These are phyloP conservation scores for Hypoxylon crocopeplum DNA, from an alignment of 495 filamentous ascomycete species.

Conservation along the genomic window DNA sequence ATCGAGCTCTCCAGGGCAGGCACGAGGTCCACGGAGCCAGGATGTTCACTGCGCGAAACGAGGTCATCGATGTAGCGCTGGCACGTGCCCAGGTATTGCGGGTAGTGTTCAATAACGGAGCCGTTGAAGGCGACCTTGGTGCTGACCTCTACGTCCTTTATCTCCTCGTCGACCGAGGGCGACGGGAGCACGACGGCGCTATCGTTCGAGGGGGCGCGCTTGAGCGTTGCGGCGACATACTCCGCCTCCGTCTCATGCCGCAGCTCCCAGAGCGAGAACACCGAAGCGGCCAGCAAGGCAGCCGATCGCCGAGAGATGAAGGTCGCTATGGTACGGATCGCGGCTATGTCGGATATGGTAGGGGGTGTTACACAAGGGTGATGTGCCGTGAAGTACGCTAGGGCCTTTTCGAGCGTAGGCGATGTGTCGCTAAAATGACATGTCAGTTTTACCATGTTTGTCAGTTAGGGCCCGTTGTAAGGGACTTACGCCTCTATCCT, in stretches of 20 bases:
- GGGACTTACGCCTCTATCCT: conserved; percentile 62
- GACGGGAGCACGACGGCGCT: conserved; percentile 25
- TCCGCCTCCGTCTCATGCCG: conserved; percentile 56
- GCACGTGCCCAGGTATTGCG: conserved; percentile 55
- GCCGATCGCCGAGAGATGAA: conserved; percentile 66
- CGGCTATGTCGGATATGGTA: conserved; percentile 55
- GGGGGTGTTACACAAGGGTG: conserved; percentile 56
- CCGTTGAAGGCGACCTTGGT: conserved; percentile 68
- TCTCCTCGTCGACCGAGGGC: conserved; percentile 26
- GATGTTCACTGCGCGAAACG: conserved; percentile 35
- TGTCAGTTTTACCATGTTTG: conserved; percentile 22
- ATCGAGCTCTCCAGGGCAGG: conserved; percentile 66
- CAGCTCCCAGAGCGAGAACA: conserved; percentile 68
- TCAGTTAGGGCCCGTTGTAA: not conserved
- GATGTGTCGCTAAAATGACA: conserved; percentile 42
- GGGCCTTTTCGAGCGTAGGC: conserved; percentile 40
- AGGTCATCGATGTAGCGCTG: conserved; percentile 61
- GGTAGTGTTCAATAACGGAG: conserved; percentile 70
- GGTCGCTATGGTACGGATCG: conserved; percentile 60
- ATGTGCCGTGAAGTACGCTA: conserved; percentile 44
- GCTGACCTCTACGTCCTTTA: conserved; percentile 33
- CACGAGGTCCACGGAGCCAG: conserved; percentile 57
- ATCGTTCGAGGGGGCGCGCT: conserved; percentile 25
- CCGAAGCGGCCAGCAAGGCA: conserved; percentile 66
- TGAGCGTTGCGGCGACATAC: conserved; percentile 11